phyloP scores from a whole-genome alignment of 2,329 filamentous ascomycete species.

The Paecilomyces variotii region DNA sequence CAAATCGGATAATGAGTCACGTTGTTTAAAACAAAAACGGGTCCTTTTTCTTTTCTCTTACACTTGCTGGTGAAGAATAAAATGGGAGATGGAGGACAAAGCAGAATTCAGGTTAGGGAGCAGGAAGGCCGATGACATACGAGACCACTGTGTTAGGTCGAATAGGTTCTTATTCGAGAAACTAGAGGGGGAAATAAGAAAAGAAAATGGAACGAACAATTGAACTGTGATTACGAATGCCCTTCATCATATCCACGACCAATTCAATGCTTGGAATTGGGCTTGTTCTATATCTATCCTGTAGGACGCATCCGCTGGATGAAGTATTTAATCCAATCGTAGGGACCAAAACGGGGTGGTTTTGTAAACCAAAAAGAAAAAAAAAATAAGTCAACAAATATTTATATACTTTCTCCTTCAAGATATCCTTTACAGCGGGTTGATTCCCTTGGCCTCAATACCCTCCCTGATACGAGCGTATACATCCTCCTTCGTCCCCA shows the following conservation, averaged over 20 bases:
- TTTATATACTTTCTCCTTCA: neutral
- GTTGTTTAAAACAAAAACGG: constrained; percentile 1
- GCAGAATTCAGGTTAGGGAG: too few relatives aligned
- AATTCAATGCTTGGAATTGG: too few relatives aligned
- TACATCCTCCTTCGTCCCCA: constrained; percentile 57
- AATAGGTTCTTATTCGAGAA: neutral
- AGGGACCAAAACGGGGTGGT: neutral
- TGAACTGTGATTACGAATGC: neutral
- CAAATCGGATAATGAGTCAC: constrained; percentile 14
- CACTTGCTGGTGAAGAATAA: neutral
- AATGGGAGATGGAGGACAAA: neutral
- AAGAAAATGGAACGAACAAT: neutral
- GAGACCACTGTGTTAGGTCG: neutral
- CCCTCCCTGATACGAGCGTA: constrained; percentile 47
- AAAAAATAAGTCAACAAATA: neutral
- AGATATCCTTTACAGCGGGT: constrained; percentile 10
- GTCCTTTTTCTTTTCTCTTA: neutral
- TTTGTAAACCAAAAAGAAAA: constrained; percentile 3
- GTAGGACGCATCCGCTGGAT: constrained; percentile 1
- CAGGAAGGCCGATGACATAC: too few relatives aligned
- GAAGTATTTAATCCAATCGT: neutral
- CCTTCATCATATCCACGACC: neutral
- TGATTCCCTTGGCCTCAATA: constrained; percentile 37
- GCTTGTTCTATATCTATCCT: constrained; percentile 1
- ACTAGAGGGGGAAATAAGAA: neutral